Conservation (phyloP, 179 eudicot species). For the Pouteria campechiana region DNA sequence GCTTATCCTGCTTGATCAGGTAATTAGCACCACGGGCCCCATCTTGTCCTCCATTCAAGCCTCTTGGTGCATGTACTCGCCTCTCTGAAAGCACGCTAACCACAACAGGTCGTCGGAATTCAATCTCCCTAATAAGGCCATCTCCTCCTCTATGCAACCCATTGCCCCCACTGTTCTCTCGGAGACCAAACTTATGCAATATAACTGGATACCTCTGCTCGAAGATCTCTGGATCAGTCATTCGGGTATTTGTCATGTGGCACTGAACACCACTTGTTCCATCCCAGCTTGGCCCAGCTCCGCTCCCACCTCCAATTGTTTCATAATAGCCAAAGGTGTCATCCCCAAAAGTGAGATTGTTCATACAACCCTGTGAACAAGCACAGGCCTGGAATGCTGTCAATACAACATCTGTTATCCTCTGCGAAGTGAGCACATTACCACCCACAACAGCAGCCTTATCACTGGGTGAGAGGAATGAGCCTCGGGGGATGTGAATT, state of each 20-base stretch:
- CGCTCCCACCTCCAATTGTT: conserved; percentile 96
- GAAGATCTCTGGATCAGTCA: conserved; percentile 97
- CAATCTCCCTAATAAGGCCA: conserved; percentile 85
- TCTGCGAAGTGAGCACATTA: conserved; percentile 92
- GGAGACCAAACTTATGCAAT: conserved; percentile 64
- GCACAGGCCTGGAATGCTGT: conserved; percentile 97
- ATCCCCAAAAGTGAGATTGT: conserved; percentile 90
- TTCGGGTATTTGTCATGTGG: conserved; percentile 96
- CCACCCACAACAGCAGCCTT: conserved; percentile 98
- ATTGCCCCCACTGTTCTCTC: conserved; percentile 82
- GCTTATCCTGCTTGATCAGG: conserved; percentile 54
- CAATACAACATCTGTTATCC: conserved; percentile 86
- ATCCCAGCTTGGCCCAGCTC: conserved; percentile 94
- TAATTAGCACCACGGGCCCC: conserved; percentile 84
- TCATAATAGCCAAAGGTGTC: conserved; percentile 87
- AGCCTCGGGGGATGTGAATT: conserved; percentile 65
- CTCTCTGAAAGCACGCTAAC: conserved; percentile 94
- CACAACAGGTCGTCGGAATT: conserved; percentile 63
- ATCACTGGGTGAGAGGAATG: conserved; percentile 90
- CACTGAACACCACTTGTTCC: conserved; percentile 96
- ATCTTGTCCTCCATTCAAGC: conserved; percentile 65
- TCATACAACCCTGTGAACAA: conserved; percentile 98
- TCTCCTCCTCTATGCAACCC: conserved; percentile 90
- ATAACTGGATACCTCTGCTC: conserved; percentile 97
- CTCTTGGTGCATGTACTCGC: conserved; percentile 93